Conservation (phyloP, 495 filamentous ascomycete species). For the Immersiella caudata region DNA sequence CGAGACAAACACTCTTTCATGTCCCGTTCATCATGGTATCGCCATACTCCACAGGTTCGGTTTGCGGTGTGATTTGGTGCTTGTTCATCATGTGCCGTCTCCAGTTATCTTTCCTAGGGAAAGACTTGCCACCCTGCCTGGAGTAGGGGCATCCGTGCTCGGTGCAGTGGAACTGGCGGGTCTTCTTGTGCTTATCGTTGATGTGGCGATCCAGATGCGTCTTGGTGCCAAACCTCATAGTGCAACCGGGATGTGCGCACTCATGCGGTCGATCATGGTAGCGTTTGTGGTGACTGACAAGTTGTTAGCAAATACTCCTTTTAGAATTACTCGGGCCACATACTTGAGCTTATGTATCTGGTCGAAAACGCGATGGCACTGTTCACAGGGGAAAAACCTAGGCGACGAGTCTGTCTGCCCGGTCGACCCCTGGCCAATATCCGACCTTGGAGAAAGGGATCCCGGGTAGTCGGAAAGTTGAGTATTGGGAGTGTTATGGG, state of each 20-base stretch:
- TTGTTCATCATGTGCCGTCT: slow-evolving; percentile 55
- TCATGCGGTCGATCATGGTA: slow-evolving; percentile 53
- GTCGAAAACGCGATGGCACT: slow-evolving; percentile 48
- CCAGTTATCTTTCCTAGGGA: slow-evolving; percentile 58
- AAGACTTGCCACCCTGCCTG: slow-evolving; percentile 49
- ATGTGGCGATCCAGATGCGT: slow-evolving; percentile 56
- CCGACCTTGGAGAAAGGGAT: slow-evolving; percentile 43
- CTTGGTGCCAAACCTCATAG: slow-evolving; percentile 54
- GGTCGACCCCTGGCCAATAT: slow-evolving; percentile 14
- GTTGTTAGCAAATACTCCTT: slow-evolving; percentile 9
- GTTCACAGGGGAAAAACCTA: slow-evolving; percentile 40
- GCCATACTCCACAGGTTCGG: slow-evolving; percentile 34
- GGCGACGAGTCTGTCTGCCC: slow-evolving; percentile 27
- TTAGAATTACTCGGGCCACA: slow-evolving; percentile 19
- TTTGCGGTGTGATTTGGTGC: slow-evolving; percentile 39
- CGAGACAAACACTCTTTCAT: background rate
- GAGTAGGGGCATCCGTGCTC: slow-evolving; percentile 50
- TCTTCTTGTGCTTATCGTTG: slow-evolving; percentile 54
- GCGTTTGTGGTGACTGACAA: slow-evolving; percentile 47
- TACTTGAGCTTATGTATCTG: slow-evolving; percentile 54
- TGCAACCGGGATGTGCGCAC: slow-evolving; percentile 45
- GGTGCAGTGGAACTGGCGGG: slow-evolving; percentile 53
- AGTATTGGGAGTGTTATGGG: slow-evolving; percentile 48
- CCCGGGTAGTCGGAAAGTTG: slow-evolving; percentile 37
- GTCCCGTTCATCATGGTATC: slow-evolving; percentile 22